Base-by-base conservation (phyloP, 495 filamentous ascomycete species). In the Xylaria scruposa region DNA sequence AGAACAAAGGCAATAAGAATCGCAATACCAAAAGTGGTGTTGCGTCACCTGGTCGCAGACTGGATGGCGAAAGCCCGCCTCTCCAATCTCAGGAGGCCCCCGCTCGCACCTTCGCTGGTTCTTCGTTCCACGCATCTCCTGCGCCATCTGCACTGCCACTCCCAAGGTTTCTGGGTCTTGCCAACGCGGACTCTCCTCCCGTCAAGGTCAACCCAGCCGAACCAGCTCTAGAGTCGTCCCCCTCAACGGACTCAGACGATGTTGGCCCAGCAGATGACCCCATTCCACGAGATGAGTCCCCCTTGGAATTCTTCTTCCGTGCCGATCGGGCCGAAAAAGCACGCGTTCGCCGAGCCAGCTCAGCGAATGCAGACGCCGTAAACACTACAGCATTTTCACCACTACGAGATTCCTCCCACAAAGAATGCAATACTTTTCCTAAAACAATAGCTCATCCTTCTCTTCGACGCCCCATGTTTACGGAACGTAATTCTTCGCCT, bases 71-170 rank as follows among this genome's bases (percentile, higher is more conserved):
- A 42, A 87, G 83, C 2, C 77, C 77, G n/a, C 49, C 68, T 1
- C n/a, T 71, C 9, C 67, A 53, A 29, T 60, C 78, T 17, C 82
- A 83, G 67, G 73, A 82, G 17, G 70, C 75, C 10, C 82, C 88
- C 21, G 87, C 84, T 54, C 78, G 88, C 71, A 87, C 93, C 70
- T 99, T 97, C 80, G 96, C 96, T 17, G 96, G 96, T 19, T 93
- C 95, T 19, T 97, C 93, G 0, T 99, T 99, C 80, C 95, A 98
- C 78, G 92, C 93, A 13, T 99, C 96, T 2, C 96, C 96, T 17
- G 95, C 94, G 3, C 92, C 97, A 2, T 95, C 94, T 4, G 89
- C 93, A n/a, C 87, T 99, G 6, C 97, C 97, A 0, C 93, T 97
- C 53, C 96, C 96, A 1, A 96, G 90, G 78, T 97, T 97, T 79